Base-by-base conservation (phyloP, 768 basidiomycete genomes). In the Mycena alexandri region DNA sequence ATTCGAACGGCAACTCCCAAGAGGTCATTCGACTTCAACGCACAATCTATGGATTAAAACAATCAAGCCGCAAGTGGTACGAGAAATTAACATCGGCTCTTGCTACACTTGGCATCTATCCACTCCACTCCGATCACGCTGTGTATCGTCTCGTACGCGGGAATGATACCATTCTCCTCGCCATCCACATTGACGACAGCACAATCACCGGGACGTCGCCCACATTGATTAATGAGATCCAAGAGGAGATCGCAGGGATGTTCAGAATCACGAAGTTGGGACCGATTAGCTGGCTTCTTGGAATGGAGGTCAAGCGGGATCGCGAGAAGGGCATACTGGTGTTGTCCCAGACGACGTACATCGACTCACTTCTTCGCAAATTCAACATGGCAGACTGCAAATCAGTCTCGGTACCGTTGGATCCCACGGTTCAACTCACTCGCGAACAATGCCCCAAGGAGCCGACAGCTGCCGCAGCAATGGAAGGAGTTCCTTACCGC, bases 1-100 rank as follows among this genome's bases (percentile, higher is more conserved):
- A 47, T 17, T 29, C 54, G 1, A 61, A 68, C 19, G 66, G 60
- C 19, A 63, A 63, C 17, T 3, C 43, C 4, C 13, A 54, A 8
- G 25, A 63, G 3, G 66, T 68, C 14, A 47, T 54, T 12, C 42
- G 61, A 22, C 61, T 63, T 21, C 53, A 43, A 3, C 75, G 77
- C 57, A 64, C 75, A 3, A 66, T 81, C 24, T 82, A 82, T 65
- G 77, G 81, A 19, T 75, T 81, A 14, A 77, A 78, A 51, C 80
- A 80, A 52, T 73, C 79, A 12, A 75, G 76, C 9, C 72, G 74
- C 10, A 61, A 63, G 51, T 81, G 79, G 81, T 71, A 79, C 44
- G 22, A 69, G 61, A 66, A 66, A 25, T 61, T 79, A 14, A 66
- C 65, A 14, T 43, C 58, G 13, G 38, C 57, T 4, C 65, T 79